A percentile compares a stretch with the other conserved stretches of the same genome.
These are phyloP conservation scores for Trichocladium uniseriatum DNA, from an alignment of 495 filamentous ascomycete species.

Conservation along the genomic window DNA sequence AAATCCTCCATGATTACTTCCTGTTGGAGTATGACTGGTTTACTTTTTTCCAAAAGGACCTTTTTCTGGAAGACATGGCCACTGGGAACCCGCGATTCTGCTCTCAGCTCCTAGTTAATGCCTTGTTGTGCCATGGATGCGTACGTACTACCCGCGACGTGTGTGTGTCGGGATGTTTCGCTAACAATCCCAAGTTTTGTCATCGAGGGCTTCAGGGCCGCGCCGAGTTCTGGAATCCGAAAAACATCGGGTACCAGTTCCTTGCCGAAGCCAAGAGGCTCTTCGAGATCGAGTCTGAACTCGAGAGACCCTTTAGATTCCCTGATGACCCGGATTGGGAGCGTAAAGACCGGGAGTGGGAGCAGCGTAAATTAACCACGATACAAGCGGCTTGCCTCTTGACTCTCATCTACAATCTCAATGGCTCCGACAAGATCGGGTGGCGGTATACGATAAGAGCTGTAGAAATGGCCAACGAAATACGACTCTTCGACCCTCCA, in stretches of 20 bases:
- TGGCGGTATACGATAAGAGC: slow-evolving; percentile 26
- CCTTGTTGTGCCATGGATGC: slow-evolving; percentile 27
- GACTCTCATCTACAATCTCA: slow-evolving; percentile 22
- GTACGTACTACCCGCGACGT: slow-evolving; percentile 27
- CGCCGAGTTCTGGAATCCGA: slow-evolving; percentile 31
- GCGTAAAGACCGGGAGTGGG: slow-evolving; percentile 17
- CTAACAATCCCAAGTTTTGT: slow-evolving; percentile 18
- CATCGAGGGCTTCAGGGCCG: slow-evolving; percentile 23
- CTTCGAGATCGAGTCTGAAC: slow-evolving; percentile 26
- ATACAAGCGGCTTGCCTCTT: slow-evolving; percentile 29
- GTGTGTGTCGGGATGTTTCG: neutral
- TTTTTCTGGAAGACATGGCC: slow-evolving; percentile 32
- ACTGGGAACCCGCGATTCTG: slow-evolving; percentile 25
- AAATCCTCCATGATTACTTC: slow-evolving; percentile 29
- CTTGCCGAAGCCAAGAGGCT: slow-evolving; percentile 33
- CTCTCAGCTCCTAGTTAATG: slow-evolving; percentile 30
- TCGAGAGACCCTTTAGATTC: slow-evolving; percentile 5
- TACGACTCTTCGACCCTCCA: slow-evolving; percentile 19
- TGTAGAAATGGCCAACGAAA: slow-evolving; percentile 27
- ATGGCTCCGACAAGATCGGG: slow-evolving; percentile 30
- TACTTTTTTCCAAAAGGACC: slow-evolving; percentile 29
- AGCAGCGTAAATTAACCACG: slow-evolving; percentile 21
- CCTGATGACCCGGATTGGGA: slow-evolving; percentile 16
- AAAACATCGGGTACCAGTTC: slow-evolving; percentile 30
- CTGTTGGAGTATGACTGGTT: slow-evolving; percentile 32